Conservation (phyloP, 305 asterid genomes). For the Rubia balearica region DNA sequence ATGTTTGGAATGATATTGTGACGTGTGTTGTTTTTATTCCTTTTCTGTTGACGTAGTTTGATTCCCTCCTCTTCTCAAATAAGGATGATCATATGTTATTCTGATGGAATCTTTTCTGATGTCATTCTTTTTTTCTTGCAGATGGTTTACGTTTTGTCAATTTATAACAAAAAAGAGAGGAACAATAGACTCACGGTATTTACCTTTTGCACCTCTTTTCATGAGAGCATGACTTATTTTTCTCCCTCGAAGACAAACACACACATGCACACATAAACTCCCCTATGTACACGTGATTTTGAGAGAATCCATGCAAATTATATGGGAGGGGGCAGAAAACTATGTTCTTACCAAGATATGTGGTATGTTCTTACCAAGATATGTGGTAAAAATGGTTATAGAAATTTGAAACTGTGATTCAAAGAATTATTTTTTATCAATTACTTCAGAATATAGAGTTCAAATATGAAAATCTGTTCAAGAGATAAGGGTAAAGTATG, state of each 20-base stretch:
- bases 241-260: not conserved
- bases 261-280: not conserved
- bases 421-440: not conserved
- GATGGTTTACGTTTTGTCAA: slow-evolving; percentile 93
- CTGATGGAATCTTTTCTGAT: not conserved
- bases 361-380: not conserved
- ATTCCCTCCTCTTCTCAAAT: not conserved
- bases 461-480: not conserved
- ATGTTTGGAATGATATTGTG: not conserved
- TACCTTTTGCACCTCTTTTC: not conserved
- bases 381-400: not conserved
- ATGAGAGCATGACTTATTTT: not conserved
- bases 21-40: not conserved
- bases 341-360: not conserved
- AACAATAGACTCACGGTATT: slow-evolving; percentile 66
- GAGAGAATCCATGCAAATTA: not conserved
- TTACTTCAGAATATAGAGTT: not conserved
- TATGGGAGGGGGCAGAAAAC: not conserved
- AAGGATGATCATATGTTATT: not conserved
- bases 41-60: not conserved
- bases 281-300: not conserved
- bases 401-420: slow-evolving; percentile 2
- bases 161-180: slow-evolving; percentile 88
- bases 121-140: slow-evolving; percentile 35
- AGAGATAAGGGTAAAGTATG: not conserved